Evolutionary conservation across 2,329 filamentous ascomycete genomes (phyloP).

Genomic region (Mollisia scopiformis): DNA sequence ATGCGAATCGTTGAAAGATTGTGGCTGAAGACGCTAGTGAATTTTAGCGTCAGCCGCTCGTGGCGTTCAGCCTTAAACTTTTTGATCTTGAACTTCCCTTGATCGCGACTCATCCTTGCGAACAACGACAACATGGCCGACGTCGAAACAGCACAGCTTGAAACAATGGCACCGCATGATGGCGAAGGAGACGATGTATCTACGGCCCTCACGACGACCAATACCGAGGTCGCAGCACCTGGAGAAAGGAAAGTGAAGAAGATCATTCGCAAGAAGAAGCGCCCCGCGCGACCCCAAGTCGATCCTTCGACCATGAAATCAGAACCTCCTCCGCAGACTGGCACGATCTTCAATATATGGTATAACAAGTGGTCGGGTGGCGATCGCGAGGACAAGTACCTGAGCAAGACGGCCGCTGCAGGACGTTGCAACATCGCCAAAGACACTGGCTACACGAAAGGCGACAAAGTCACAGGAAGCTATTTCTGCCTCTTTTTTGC

Average conservation of each 20-base stretch:
- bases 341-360: conserved; percentile 97
- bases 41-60: not conserved
- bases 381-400: conserved; percentile 89
- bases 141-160: conserved; percentile 29
- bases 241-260: conserved; percentile 73
- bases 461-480: conserved; percentile 75
- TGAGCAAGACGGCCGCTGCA: conserved; percentile 79
- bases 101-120: conserved; percentile 2
- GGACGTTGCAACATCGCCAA: conserved; percentile 84
- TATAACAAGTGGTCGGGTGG: conserved; percentile 99
- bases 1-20: no score
- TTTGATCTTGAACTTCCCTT: conserved; percentile 6
- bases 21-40: conserved; percentile 1
- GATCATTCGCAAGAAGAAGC: conserved; percentile 87
- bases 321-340: conserved; percentile 88
- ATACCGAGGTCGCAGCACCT: conserved; percentile 30
- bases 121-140: conserved; percentile 29
- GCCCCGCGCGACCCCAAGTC: conserved; percentile 88
- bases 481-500: conserved; percentile 96
- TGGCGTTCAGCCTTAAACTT: conserved; percentile 15
- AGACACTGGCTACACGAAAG: conserved; percentile 79
- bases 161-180: conserved; percentile 22
- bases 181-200: conserved; percentile 20
- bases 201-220: conserved; percentile 31
- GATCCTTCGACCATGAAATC: conserved; percentile 82